Conservation (phyloP, 352 stramenopile species). For the Globisporangium nunn region DNA sequence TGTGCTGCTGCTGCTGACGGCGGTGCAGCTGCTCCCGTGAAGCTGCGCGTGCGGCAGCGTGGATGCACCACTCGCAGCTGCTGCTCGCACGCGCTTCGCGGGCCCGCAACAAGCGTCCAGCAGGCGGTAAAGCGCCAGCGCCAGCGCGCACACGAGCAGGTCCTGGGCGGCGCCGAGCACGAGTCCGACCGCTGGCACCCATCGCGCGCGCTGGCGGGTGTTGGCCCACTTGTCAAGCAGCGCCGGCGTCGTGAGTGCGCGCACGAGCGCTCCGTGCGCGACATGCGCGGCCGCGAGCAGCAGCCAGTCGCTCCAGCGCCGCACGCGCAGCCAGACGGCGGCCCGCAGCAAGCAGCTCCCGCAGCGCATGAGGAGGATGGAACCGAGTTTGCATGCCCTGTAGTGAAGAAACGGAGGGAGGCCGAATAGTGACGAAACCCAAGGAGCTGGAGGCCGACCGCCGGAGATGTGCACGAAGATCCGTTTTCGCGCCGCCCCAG, state of each 20-base stretch:
- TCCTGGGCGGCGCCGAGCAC: constrained; percentile 40
- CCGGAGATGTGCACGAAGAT: neutral
- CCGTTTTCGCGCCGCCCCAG: neutral
- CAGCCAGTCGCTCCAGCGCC: constrained; percentile 39
- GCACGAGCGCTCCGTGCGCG: constrained; percentile 26
- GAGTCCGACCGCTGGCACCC: constrained; percentile 24
- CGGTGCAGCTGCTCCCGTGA: neutral
- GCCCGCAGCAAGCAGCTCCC: constrained; percentile 5
- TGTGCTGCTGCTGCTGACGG: neutral
- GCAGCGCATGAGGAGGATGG: too few species aligned
- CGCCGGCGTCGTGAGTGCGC: constrained; percentile 17
- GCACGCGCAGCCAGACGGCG: constrained; percentile 34
- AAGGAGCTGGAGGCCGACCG: neutral
- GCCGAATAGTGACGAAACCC: neutral
- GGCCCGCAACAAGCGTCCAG: constrained; percentile 13
- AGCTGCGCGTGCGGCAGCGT: neutral
- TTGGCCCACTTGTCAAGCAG: constrained; percentile 49
- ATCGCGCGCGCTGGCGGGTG: constrained; percentile 34
- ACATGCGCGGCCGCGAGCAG: constrained; percentile 22
- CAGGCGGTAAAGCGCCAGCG: constrained; percentile 25
- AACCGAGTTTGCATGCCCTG: neutral
- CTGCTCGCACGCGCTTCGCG: neutral
- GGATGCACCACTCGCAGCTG: neutral
- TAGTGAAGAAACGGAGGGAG: neutral
- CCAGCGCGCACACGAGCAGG: constrained; percentile 25